Evolutionary conservation across 2,329 filamentous ascomycete genomes (phyloP).

Genomic region (Volutella citrinella): DNA sequence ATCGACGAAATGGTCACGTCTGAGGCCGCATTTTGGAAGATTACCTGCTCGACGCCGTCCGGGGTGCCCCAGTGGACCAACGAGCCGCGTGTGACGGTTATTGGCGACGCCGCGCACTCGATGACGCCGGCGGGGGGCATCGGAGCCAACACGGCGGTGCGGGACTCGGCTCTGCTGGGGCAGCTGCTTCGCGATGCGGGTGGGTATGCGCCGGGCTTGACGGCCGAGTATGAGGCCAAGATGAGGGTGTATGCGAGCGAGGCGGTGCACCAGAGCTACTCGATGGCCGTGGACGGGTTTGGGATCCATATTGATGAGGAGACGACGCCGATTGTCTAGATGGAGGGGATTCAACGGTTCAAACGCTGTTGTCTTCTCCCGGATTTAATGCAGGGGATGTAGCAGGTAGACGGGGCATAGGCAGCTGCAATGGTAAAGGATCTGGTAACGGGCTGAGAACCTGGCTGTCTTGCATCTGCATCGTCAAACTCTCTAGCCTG

Average conservation of each 20-base stretch:
- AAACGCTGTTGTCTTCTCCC: too few species aligned
- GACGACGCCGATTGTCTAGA: conserved; percentile 13
- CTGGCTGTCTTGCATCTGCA: too few species aligned
- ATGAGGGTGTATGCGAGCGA: conserved; percentile 60
- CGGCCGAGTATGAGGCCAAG: conserved; percentile 56
- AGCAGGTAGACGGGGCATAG: too few species aligned
- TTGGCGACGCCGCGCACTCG: conserved; percentile 55
- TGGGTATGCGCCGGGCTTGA: conserved; percentile 51
- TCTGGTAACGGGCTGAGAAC: too few species aligned
- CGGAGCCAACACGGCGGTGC: conserved; percentile 56
- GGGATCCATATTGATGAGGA: conserved; percentile 45
- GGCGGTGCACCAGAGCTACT: conserved; percentile 54
- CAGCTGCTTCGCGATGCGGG: conserved; percentile 49
- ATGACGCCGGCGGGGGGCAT: conserved; percentile 58
- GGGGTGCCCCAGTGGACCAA: conserved; percentile 61
- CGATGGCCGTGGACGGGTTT: conserved; percentile 40
- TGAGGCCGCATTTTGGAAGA: conserved; percentile 65
- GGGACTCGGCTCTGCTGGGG: conserved; percentile 53
- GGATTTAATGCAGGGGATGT: too few species aligned
- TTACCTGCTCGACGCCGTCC: conserved; percentile 58
- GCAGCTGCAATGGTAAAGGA: too few species aligned
- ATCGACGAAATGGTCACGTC: conserved; percentile 55
- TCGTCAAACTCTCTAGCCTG: too few species aligned
- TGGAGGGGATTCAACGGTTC: too few species aligned
- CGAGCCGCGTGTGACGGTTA: conserved; percentile 54